A percentile compares a stretch with the other conserved stretches of the same genome.
phyloP scores from a whole-genome alignment of 2,329 filamentous ascomycete species.

The Exophiala mesophila region DNA sequence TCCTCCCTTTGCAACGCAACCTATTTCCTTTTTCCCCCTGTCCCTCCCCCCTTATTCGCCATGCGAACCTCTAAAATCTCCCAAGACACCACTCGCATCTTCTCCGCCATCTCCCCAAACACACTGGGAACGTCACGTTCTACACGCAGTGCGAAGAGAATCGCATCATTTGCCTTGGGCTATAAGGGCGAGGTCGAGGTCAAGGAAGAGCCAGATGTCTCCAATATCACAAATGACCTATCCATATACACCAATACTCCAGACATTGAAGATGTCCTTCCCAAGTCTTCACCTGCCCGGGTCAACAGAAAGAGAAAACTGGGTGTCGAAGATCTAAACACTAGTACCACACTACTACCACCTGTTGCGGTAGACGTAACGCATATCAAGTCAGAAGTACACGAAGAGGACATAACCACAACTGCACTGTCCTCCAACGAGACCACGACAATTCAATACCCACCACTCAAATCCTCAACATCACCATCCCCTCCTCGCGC shows the following conservation, averaged over 20 bases:
- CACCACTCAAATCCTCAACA: constrained; percentile 31
- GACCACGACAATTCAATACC: constrained; percentile 18
- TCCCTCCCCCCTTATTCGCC: neutral
- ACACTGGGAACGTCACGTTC: constrained; percentile 39
- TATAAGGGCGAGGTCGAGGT: constrained; percentile 19
- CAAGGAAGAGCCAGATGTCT: constrained; percentile 28
- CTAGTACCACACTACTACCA: neutral
- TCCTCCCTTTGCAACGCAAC: too few relatives aligned
- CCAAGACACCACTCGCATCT: constrained; percentile 54
- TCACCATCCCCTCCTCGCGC: constrained; percentile 21
- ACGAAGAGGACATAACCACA: constrained; percentile 27
- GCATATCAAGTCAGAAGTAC: constrained; percentile 19
- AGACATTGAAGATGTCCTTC: constrained; percentile 56
- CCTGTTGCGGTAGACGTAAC: neutral
- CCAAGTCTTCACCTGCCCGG: neutral
- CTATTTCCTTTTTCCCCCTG: too few relatives aligned
- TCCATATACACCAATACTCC: constrained; percentile 31
- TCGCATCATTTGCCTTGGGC: constrained; percentile 45
- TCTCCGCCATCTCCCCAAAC: constrained; percentile 43
- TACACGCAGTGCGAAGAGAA: constrained; percentile 38
- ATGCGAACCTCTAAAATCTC: constrained; percentile 59
- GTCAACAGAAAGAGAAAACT: neutral
- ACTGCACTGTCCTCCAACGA: constrained; percentile 32
- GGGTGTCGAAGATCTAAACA: too few relatives aligned
- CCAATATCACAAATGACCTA: constrained; percentile 31